Conservation (phyloP, 176 grass and related monocot species). For the Triticum turgidum region DNA sequence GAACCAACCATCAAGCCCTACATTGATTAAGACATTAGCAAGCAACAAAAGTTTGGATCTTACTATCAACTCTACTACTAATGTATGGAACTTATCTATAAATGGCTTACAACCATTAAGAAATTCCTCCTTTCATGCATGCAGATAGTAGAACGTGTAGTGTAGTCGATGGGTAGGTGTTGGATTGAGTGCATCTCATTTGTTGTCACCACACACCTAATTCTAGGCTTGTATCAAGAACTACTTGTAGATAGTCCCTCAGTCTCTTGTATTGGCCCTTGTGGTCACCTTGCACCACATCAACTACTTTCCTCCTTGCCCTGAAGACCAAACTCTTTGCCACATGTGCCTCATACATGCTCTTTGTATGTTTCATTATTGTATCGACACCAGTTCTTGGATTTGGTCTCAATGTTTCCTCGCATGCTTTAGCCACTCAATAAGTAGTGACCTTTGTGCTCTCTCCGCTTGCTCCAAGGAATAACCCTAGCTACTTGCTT, state of each 20-base stretch:
- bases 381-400: too few species aligned
- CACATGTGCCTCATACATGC: not conserved
- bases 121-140: not conserved
- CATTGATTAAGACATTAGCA: not conserved
- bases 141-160: not conserved
- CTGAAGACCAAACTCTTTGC: conserved; percentile 42
- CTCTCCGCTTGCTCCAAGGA: too few species aligned
- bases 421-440: too few species aligned
- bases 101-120: not conserved
- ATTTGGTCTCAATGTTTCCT: too few species aligned
- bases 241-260: not conserved
- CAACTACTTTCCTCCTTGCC: not conserved
- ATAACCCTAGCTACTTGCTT: too few species aligned
- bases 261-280: not conserved
- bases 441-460: too few species aligned
- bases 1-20: not conserved
- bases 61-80: too few species aligned
- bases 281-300: not conserved
- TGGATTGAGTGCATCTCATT: not conserved
- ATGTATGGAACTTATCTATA: not conserved
- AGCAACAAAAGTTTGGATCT: too few species aligned
- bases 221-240: not conserved
- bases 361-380: too few species aligned
- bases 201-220: not conserved
- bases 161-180: not conserved